A percentile compares a stretch with the other conserved stretches of the same genome.
phyloP scores from a whole-genome alignment of 352 stramenopile species.

The Bremia lactucae region DNA sequence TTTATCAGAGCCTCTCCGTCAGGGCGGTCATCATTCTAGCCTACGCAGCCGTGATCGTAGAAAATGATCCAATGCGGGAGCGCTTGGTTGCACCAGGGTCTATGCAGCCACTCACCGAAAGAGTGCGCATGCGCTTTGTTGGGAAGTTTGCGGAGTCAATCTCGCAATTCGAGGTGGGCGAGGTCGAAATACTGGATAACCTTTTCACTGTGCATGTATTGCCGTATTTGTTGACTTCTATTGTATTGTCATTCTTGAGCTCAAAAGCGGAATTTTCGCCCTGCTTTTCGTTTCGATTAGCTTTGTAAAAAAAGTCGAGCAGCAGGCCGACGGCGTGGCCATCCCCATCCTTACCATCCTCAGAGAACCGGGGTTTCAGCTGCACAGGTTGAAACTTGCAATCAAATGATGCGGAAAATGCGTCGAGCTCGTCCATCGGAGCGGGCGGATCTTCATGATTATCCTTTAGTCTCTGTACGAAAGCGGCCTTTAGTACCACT shows the following conservation, averaged over 20 bases:
- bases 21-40: neutral
- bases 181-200: too few species aligned
- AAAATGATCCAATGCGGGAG: constrained; percentile 52
- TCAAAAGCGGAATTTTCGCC: constrained; percentile 5
- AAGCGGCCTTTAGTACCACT: constrained; percentile 57
- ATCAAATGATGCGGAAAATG: constrained; percentile 8
- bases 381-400: constrained; percentile 14
- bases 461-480: constrained; percentile 69
- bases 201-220: too few species aligned
- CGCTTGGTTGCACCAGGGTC: constrained; percentile 47
- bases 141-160: constrained; percentile 42
- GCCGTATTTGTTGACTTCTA: constrained; percentile 9
- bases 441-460: constrained; percentile 61
- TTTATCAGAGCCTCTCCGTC: too few species aligned
- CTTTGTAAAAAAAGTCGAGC: constrained; percentile 77
- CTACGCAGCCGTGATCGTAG: constrained; percentile 30
- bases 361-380: constrained; percentile 22
- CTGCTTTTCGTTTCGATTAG: constrained; percentile 48
- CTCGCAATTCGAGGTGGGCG: too few species aligned
- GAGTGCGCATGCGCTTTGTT: constrained; percentile 66
- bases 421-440: constrained; percentile 40
- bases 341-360: constrained; percentile 29
- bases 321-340: constrained; percentile 58
- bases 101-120: constrained; percentile 51
- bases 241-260: constrained; percentile 4